Evolutionary conservation across 441 rosid genomes (phyloP).

Genomic region (Daphne laureola): DNA sequence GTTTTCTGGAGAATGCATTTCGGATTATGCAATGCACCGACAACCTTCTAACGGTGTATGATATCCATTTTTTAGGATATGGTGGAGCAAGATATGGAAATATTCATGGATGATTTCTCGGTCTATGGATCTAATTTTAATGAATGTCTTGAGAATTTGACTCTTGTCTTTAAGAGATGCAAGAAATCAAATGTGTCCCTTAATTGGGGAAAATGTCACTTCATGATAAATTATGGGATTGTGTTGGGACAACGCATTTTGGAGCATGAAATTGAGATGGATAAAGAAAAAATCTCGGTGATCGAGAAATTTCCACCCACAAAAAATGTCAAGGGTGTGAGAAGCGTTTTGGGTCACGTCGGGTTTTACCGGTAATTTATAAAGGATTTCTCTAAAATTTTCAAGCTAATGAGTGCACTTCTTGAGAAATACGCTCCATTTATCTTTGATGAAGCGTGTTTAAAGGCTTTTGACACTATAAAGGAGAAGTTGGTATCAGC

Average conservation of each 20-base stretch:
- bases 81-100: not conserved
- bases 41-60: not conserved
- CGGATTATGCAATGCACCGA: too few relatives aligned
- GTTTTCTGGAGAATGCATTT: not conserved
- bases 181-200: not conserved
- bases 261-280: not conserved
- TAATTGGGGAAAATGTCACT: not conserved
- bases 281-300: not conserved
- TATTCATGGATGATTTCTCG: conserved; percentile 1
- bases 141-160: not conserved
- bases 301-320: too few relatives aligned
- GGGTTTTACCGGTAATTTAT: too few relatives aligned
- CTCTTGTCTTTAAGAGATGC: not conserved
- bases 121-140: not conserved
- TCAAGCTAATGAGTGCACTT: too few relatives aligned
- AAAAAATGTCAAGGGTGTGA: too few relatives aligned
- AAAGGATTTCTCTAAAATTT: too few relatives aligned
- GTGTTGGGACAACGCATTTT: not conserved
- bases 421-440: too few relatives aligned
- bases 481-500: too few relatives aligned
- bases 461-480: too few relatives aligned
- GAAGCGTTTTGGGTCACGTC: not conserved
- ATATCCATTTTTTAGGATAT: not conserved
- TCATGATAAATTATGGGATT: not conserved
- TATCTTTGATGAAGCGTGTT: too few relatives aligned